A percentile compares a stretch with the other conserved stretches of the same genome.
Evolutionary conservation across 1,284 basidiomycete genomes (phyloP).

Genomic region (Sanghuangporus baumii): DNA sequence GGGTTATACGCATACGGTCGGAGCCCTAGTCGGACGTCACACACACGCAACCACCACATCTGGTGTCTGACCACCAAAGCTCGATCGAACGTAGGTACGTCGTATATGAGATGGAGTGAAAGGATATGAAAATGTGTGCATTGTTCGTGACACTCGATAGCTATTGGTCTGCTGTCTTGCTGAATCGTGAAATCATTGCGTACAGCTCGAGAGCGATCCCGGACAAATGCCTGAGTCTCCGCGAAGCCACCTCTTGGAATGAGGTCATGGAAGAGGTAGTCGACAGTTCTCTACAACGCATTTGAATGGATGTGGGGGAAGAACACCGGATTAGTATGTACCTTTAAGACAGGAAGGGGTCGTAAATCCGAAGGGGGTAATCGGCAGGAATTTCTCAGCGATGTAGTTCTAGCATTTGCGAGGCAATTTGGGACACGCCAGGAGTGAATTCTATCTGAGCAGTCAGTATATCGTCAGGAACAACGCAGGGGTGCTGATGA

Average conservation of each 20-base stretch:
- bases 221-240: conserved; percentile 78
- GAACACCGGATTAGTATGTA: conserved; percentile 28
- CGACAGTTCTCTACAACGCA: conserved; percentile 64
- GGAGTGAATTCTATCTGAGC: too few species aligned
- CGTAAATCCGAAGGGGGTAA: conserved; percentile 91
- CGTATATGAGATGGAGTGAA: conserved; percentile 71
- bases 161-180: conserved; percentile 68
- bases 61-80: too few species aligned
- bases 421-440: too few species aligned
- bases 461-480: too few species aligned
- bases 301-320: conserved; percentile 12
- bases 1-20: too few species aligned
- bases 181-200: conserved; percentile 96
- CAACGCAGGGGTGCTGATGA: too few species aligned
- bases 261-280: conserved; percentile 88
- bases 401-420: too few species aligned
- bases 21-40: too few species aligned
- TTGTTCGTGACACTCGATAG: conserved; percentile 89
- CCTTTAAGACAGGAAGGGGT: conserved; percentile 80
- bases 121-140: conserved; percentile 94
- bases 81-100: conserved; percentile 57
- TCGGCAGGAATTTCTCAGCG: too few species aligned
- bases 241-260: conserved; percentile 65
- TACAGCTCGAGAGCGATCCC: conserved; percentile 88
- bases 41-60: too few species aligned